Evolutionary conservation across 108 stramenopile genomes (phyloP).

Genomic region (Nitzschia sp.): DNA sequence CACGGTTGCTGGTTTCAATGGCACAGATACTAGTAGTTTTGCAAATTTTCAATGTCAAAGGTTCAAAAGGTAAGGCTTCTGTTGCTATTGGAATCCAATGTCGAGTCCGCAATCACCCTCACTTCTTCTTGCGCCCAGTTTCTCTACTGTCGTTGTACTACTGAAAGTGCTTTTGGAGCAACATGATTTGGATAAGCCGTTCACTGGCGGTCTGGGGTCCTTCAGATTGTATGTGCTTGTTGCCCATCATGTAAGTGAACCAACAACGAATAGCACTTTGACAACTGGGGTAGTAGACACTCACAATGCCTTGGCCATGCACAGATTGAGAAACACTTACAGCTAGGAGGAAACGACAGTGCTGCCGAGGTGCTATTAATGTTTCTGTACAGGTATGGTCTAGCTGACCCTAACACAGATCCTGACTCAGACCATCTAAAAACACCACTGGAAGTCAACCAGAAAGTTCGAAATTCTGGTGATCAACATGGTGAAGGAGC

Average conservation of each 20-base stretch:
- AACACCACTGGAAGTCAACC: slow-evolving; percentile 2
- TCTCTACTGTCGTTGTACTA: slow-evolving; percentile 66
- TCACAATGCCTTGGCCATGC: not conserved
- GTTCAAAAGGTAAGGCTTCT: slow-evolving; percentile 57
- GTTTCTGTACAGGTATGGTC: slow-evolving; percentile 58
- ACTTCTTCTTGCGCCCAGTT: slow-evolving; percentile 33
- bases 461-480: slow-evolving; percentile 1
- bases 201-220: slow-evolving; percentile 89
- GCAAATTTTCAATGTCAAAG: slow-evolving; percentile 52
- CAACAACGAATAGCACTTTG: not conserved
- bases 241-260: slow-evolving; percentile 66
- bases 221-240: slow-evolving; percentile 88
- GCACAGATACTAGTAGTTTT: slow-evolving; percentile 71
- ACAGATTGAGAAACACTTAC: slow-evolving; percentile 43
- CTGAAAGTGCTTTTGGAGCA: slow-evolving; percentile 79
- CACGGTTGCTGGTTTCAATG: slow-evolving; percentile 79
- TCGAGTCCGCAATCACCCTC: not conserved
- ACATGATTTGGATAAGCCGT: slow-evolving; percentile 86
- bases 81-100: not conserved
- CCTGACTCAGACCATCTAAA: not conserved
- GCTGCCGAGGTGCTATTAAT: slow-evolving; percentile 46
- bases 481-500: not conserved
- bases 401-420: not conserved
- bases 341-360: slow-evolving; percentile 42
- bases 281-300: not conserved